Base-by-base conservation (phyloP, 106 monocot genomes). In the Phalaenopsis equestris region DNA sequence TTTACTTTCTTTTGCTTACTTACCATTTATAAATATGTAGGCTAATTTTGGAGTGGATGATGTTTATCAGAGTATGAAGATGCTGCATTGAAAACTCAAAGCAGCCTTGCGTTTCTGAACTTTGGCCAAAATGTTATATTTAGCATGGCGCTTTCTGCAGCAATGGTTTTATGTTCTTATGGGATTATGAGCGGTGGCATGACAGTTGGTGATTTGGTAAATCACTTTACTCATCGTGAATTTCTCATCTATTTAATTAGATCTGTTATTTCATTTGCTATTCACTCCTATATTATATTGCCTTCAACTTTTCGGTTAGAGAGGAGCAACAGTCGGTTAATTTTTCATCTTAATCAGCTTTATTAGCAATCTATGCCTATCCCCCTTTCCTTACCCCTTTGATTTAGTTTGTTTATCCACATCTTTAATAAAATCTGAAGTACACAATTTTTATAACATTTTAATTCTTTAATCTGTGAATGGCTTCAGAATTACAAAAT, bases 191-290 rank as follows among this genome's bases (percentile, higher is more conserved):
- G 81, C 68, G 94, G 93, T 76, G 75, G 86, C 80, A 81, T 95
- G 91, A 99, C 94, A 78, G 98, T 99, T 83, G 98, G 98, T 79
- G 98, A 99, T 80, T 83, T 99, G 98, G 98, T 93, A 91, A 84
- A 12, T 85, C 70, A 70, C 4, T 70, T 38, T 72, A 36, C n/a
- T 21, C 21, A 38, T 38, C 70, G 38, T 70, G 36, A 70, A 39
- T 0, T 70, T 70, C 2, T 39, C 10, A 21, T 61, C 3, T 70
- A 14, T 70, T 70, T 70, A 1, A 39, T 37, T 30, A 21, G 61
- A 61, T n/a, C 8, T 61, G 61, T 21, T 70, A 11, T 70, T 70
- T 70, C 12, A 39, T 39, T 67, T 45, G 6, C 0, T 67, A 18
- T 23, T 24, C 67, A 67, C 19, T 4, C 16, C 8, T 67, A 67